Percentiles rank a stretch among this genome's conserved stretches.
These are phyloP conservation scores for Neoboletus brunneissimus DNA, from an alignment of 768 basidiomycete species.

Conservation along the genomic window DNA sequence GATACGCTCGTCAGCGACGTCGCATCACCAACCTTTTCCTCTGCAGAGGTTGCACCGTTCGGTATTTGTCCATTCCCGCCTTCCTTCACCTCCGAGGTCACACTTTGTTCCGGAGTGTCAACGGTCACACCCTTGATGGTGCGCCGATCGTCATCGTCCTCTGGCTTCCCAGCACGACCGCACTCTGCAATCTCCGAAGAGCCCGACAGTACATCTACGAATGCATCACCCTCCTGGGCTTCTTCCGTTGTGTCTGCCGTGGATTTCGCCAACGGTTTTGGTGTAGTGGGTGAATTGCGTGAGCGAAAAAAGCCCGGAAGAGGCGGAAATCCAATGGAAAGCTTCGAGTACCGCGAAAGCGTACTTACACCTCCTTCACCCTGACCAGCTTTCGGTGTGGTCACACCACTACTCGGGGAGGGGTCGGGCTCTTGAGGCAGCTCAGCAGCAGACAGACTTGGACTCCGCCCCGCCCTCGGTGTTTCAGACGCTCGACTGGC, in stretches of 20 bases:
- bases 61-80: slow-evolving; percentile 6
- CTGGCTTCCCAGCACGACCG: slow-evolving; percentile 11
- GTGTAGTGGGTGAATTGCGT: slow-evolving; percentile 51
- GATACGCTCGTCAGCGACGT: slow-evolving; percentile 13
- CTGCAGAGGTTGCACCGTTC: slow-evolving; percentile 9
- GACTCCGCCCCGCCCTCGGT: slow-evolving; percentile 26
- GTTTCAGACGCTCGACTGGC: slow-evolving; percentile 21
- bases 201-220: slow-evolving; percentile 2
- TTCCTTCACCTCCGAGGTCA: slow-evolving; percentile 11
- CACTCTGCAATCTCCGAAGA: slow-evolving; percentile 8
- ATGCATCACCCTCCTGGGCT: slow-evolving; percentile 19
- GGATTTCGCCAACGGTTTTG: slow-evolving; percentile 23
- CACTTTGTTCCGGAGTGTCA: slow-evolving; percentile 14
- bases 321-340: slow-evolving; percentile 54
- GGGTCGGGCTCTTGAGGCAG: slow-evolving; percentile 36
- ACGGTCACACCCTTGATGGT: slow-evolving; percentile 33
- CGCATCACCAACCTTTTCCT: slow-evolving; percentile 22
- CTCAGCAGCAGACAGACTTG: slow-evolving; percentile 11
- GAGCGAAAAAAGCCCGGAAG: slow-evolving; percentile 62
- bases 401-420: slow-evolving; percentile 52
- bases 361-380: slow-evolving; percentile 32
- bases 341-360: slow-evolving; percentile 39
- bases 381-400: slow-evolving; percentile 50
- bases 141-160: slow-evolving; percentile 46
- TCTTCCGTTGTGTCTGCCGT: slow-evolving; percentile 21